A percentile compares a stretch with the other conserved stretches of the same genome.
Conservation (phyloP, 2,329 filamentous ascomycete species). For the Neurospora crassa region DNA sequence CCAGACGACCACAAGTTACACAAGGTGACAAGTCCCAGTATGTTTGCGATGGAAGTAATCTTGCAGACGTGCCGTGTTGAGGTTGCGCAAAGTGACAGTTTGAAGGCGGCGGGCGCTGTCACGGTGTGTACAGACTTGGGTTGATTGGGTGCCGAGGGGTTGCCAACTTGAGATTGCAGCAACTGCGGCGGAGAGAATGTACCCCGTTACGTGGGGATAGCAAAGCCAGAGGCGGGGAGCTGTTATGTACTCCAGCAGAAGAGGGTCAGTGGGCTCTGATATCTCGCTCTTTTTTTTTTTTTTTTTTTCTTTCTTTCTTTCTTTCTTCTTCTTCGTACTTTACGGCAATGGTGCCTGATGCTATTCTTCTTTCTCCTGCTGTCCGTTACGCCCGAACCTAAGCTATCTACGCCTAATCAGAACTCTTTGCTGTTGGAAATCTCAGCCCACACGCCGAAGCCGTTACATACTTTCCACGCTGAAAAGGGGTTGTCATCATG, state of each 20-base stretch:
- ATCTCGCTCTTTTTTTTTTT: neutral
- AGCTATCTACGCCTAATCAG: neutral
- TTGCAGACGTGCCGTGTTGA: neutral
- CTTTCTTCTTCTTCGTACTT: neutral
- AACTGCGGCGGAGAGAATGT: neutral
- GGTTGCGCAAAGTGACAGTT: neutral
- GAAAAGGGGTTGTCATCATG: neutral
- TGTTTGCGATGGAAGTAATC: neutral
- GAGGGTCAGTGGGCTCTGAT: neutral
- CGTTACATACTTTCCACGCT: neutral
- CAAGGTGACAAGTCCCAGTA: neutral
- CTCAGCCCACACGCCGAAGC: neutral
- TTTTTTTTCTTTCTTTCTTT: no score
- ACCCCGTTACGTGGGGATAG: neutral
- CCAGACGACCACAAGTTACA: neutral
- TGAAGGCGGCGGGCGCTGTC: neutral
- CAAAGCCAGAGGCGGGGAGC: neutral
- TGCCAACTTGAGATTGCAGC: neutral
- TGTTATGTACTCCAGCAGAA: neutral
- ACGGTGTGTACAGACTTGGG: neutral
- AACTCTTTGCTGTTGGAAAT: neutral
- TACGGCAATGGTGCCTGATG: neutral
- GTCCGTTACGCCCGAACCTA: neutral
- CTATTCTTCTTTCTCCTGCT: neutral
- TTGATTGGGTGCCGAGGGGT: neutral